Percentiles rank a stretch among this genome's conserved stretches.
These are phyloP conservation scores for Ilyonectria mors-panacis DNA, from an alignment of 2,329 filamentous ascomycete genomes.

Conservation along the genomic window DNA sequence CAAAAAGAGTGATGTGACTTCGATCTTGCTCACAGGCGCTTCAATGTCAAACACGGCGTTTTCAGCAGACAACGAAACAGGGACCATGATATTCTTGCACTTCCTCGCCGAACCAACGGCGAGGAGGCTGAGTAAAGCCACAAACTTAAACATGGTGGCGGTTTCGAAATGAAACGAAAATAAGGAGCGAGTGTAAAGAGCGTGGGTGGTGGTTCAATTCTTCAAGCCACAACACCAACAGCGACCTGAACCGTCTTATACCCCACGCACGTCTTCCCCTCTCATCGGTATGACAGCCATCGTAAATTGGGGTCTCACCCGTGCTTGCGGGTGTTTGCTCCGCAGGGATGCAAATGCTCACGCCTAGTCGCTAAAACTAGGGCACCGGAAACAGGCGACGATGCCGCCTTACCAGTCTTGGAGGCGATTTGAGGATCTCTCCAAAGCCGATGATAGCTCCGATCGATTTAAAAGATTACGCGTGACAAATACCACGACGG, in stretches of 20 bases:
- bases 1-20: constrained; percentile 70
- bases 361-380: neutral
- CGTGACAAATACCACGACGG: neutral
- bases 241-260: constrained; percentile 34
- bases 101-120: constrained; percentile 52
- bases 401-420: neutral
- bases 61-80: constrained; percentile 67
- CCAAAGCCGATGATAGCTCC: neutral
- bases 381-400: neutral
- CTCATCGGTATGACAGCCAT: neutral
- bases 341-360: constrained; percentile 7
- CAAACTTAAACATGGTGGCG: constrained; percentile 41
- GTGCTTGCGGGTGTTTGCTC: constrained; percentile 11
- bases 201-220: constrained; percentile 15
- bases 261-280: neutral
- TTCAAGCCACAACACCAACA: constrained; percentile 24
- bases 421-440: neutral
- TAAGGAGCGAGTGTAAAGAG: constrained; percentile 18
- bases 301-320: constrained; percentile 30
- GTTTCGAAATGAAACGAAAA: constrained; percentile 6
- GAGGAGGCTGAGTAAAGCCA: constrained; percentile 45
- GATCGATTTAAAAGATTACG: neutral
- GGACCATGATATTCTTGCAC: constrained; percentile 68
- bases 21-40: constrained; percentile 66
- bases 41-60: constrained; percentile 68